Evolutionary conservation across 345 rosid species (phyloP), one percentile per base, ranked within the genome.

Genomic region (Pugionium dolabratum): DNA sequence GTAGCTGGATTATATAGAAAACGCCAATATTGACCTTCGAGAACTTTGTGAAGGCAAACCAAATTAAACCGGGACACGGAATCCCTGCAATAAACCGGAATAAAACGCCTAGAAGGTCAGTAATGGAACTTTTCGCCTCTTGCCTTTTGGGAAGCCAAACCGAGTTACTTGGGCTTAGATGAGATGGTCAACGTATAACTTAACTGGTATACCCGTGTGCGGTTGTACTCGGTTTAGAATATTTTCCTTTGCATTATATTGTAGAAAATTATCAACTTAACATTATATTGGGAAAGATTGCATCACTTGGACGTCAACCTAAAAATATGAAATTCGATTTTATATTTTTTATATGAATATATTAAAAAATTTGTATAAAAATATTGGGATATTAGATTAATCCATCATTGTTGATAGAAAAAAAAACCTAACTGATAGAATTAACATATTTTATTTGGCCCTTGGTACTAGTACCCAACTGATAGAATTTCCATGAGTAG

Each of bases 1-100:
- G 54, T 47, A 54, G 69, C 74, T 54, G 57, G 26, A 3, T 44
- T 26, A 0, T 25, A 2, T 30, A 0, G 0, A 6, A n/a, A 46
- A 4, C 41, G 67, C 64, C 73, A 33, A 11, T 60, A 67, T 67
- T 74, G 77, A 54, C 73, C 77, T 61, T 67, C 52, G 4, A 33
- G 9, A 39, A 39, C 64, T 33, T 67, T 46, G 47, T 60, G 46
- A 60, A 60, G 73, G 34, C 63, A 53, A 66, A 66, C 68, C 72
- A 47, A 60, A 32, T 4, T 43, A 3, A 72, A 65, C 76, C 66
- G 66, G 66, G 36, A 8, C 27, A 29, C 4, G 29, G 34, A 25
- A 55, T 57, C 26, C 3, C 28, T 55, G 5, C 5, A 27, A 2
- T 27, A 11, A 67, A 36, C 71, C 71, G 71, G 56, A 56, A 7